These are phyloP conservation scores for Rutidosis leptorrhynchoides DNA, from an alignment of 129 eudicot genomes.

Conservation along the genomic window DNA sequence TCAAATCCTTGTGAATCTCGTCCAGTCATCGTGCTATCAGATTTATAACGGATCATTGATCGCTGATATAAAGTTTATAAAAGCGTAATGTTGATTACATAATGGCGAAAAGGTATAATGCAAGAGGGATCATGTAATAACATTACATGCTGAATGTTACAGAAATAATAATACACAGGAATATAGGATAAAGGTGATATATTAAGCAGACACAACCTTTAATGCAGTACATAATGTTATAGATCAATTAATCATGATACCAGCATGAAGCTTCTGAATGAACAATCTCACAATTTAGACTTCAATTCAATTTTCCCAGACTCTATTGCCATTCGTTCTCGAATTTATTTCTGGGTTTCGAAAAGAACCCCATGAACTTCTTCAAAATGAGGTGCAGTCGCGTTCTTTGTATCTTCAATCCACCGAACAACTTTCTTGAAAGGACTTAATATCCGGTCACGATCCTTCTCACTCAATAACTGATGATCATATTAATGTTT, in stretches of 20 bases:
- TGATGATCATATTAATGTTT: not conserved
- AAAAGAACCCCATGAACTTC: slow-evolving; percentile 53
- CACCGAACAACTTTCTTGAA: slow-evolving; percentile 70
- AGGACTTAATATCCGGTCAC: slow-evolving; percentile 56
- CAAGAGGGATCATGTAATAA: not conserved
- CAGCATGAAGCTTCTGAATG: not conserved
- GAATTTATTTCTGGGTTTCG: slow-evolving; percentile 37
- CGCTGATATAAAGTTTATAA: not conserved
- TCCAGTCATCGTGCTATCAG: too few relatives aligned
- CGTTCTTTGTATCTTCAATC: slow-evolving; percentile 66
- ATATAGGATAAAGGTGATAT: not conserved
- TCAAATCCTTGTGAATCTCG: too few relatives aligned
- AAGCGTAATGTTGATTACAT: not conserved
- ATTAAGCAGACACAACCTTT: too few relatives aligned
- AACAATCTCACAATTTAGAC: slow-evolving; percentile 39
- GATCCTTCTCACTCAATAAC: slow-evolving; percentile 54
- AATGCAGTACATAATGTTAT: not conserved
- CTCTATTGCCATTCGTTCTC: slow-evolving; percentile 28
- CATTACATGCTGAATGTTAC: slow-evolving; percentile 1
- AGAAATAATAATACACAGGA: not conserved
- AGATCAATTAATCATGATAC: not conserved
- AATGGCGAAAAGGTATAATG: not conserved
- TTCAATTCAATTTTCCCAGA: slow-evolving; percentile 21
- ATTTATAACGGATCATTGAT: too few relatives aligned
- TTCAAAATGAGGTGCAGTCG: slow-evolving; percentile 75